Percentiles rank a stretch among this genome's conserved stretches.
Evolutionary conservation across 768 basidiomycete genomes (phyloP).

Genomic region (Pholiota conissans): DNA sequence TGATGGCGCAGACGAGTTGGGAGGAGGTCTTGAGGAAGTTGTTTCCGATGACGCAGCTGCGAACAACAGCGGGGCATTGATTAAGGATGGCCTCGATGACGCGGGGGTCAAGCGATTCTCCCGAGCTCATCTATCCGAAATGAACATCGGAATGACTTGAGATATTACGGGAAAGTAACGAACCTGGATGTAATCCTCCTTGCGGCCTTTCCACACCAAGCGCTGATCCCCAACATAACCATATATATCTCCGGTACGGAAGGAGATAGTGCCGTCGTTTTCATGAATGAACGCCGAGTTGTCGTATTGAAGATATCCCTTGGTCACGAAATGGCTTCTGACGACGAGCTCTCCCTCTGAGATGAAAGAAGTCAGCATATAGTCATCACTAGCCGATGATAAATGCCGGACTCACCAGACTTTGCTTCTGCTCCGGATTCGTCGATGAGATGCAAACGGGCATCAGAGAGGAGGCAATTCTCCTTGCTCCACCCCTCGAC

Average conservation of each 20-base stretch:
- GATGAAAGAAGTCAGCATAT: neutral
- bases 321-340: slow-evolving; percentile 25
- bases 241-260: slow-evolving; percentile 35
- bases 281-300: slow-evolving; percentile 26
- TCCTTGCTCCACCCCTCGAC: slow-evolving; percentile 21
- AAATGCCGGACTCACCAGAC: slow-evolving; percentile 17
- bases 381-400: too few relatives aligned
- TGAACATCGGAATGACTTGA: too few relatives aligned
- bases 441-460: slow-evolving; percentile 23
- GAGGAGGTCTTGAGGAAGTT: slow-evolving; percentile 31
- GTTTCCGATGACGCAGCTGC: slow-evolving; percentile 33
- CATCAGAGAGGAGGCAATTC: slow-evolving; percentile 26
- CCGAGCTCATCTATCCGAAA: slow-evolving; percentile 27
- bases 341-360: slow-evolving; percentile 33
- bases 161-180: slow-evolving; percentile 1
- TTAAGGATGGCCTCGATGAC: slow-evolving; percentile 28
- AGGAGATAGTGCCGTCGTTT: slow-evolving; percentile 26
- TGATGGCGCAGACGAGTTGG: slow-evolving; percentile 29
- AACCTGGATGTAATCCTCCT: slow-evolving; percentile 34
- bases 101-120: slow-evolving; percentile 35
- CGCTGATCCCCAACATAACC: slow-evolving; percentile 18
- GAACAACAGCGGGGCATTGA: slow-evolving; percentile 21
- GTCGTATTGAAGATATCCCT: slow-evolving; percentile 28
- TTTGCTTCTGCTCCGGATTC: slow-evolving; percentile 18
- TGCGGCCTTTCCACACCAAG: slow-evolving; percentile 33